Base-by-base conservation (phyloP, 306 rosid genomes). In the Oemleria cerasiformis region DNA sequence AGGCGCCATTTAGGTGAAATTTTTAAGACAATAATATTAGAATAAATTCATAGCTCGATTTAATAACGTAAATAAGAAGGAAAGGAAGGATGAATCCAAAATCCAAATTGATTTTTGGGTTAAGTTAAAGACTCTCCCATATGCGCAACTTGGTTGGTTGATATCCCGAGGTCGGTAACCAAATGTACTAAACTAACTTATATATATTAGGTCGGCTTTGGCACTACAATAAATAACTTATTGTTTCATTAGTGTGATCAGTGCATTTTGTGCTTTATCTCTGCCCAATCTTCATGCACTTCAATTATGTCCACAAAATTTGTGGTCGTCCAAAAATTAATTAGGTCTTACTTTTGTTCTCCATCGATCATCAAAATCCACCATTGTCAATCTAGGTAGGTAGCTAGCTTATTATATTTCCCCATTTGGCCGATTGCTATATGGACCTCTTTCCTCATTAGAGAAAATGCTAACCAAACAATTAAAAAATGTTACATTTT, bases 61-160 rank as follows among this genome's bases (percentile, higher is more conserved):
- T 1, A 25, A 25, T 25, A 25, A 25, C 2, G 1, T 1, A 25
- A 1, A 2, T 25, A 25, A 25, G 2, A 1, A 2, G 2, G 2
- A 25, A 25, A 2, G 30, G 2, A 25, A 25, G 30, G 30, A 25
- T 25, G 30, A 25, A 25, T 25, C 30, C 30, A 25, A 10, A 45
- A 36, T 51, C 56, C 56, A 51, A 51, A 51, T 51, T 51, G 17
- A 51, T n/a, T 20, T n/a, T 13, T 42, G 42, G 20, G 25, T 15
- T 40, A 6, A 17, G 19, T 49, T 48, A 50, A 73, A 45, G 59
- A 4, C 84, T 77, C 42, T 30, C 60, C 58, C 25, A 21, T 43
- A 2, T 55, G 80, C 54, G 79, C 79, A 76, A 78, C 68, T 82
- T 88, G 78, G 60, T 61, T 79, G 91, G 84, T 48, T 77, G 68